These are phyloP conservation scores for Stephanocyclus meneghinianus DNA, from an alignment of 352 stramenopile species.

Conservation along the genomic window DNA sequence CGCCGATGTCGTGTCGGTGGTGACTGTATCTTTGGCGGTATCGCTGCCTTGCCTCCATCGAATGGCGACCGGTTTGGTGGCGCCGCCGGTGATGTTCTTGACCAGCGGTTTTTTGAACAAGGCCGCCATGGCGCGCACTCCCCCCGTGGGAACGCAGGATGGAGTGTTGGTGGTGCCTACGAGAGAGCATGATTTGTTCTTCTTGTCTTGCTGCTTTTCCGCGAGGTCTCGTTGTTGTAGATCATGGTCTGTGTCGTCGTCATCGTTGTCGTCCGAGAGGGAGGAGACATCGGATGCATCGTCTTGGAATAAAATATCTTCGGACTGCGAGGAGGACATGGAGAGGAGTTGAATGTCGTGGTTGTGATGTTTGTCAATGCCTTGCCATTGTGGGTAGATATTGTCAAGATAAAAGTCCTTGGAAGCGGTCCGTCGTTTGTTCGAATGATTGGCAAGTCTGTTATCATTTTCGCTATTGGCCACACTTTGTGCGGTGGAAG, in stretches of 20 bases:
- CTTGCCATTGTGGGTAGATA: neutral
- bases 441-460: neutral
- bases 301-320: constrained; percentile 1
- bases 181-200: neutral
- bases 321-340: neutral
- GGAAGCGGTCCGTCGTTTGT: neutral
- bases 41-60: constrained; percentile 5
- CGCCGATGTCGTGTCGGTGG: constrained; percentile 17
- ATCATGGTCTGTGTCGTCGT: neutral
- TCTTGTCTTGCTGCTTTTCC: no score
- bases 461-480: neutral
- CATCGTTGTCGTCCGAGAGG: constrained; percentile 3
- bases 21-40: constrained; percentile 1
- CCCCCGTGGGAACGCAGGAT: neutral
- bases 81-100: neutral
- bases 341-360: neutral
- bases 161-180: neutral
- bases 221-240: no score
- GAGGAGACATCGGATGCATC: constrained; percentile 25
- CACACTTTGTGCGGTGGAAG: neutral
- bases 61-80: neutral
- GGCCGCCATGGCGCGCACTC: constrained; percentile 4
- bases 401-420: neutral
- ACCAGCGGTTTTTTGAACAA: constrained; percentile 13
- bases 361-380: neutral